These are phyloP conservation scores for Geopyxis carbonaria DNA, from an alignment of 495 filamentous ascomycete genomes.

Conservation along the genomic window DNA sequence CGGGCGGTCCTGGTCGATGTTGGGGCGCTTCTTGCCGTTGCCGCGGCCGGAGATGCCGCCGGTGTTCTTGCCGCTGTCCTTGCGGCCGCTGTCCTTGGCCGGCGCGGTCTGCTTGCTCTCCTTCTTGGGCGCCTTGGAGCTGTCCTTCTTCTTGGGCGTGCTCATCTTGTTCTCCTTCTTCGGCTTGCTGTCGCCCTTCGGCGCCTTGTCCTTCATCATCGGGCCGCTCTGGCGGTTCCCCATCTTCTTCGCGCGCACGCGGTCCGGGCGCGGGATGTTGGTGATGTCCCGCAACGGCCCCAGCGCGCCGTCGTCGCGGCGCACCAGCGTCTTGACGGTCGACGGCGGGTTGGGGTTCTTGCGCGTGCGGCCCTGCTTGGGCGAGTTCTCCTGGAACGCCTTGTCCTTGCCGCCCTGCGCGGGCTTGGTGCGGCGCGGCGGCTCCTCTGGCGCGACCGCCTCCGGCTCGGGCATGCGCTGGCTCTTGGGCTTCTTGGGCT, in stretches of 20 bases:
- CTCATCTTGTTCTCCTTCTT: not conserved
- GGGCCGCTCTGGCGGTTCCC: conserved; percentile 1
- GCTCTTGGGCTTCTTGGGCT: conserved; percentile 8
- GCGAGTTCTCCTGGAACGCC: conserved; percentile 1
- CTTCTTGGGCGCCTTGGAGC: not conserved
- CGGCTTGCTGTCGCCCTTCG: not conserved
- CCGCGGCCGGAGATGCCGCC: not conserved
- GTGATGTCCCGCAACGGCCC: too few species aligned
- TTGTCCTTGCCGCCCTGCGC: conserved; percentile 2
- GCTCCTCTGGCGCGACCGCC: not conserved
- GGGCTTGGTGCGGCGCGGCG: conserved; percentile 1
- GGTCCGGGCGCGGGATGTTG: not conserved
- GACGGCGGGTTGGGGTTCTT: too few species aligned
- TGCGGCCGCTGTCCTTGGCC: not conserved
- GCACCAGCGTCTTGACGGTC: too few species aligned
- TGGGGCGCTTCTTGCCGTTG: not conserved
- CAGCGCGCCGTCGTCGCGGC: too few species aligned
- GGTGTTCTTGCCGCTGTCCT: not conserved
- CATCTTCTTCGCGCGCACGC: not conserved
- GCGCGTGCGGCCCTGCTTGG: not conserved
- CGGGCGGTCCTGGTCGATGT: conserved; percentile 6
- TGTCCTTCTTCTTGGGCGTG: conserved; percentile 3
- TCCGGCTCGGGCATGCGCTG: not conserved
- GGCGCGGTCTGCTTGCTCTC: not conserved
- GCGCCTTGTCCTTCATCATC: not conserved